Evolutionary conservation across 2,329 filamentous ascomycete genomes (phyloP).

Genomic region (Beauveria varroae): DNA sequence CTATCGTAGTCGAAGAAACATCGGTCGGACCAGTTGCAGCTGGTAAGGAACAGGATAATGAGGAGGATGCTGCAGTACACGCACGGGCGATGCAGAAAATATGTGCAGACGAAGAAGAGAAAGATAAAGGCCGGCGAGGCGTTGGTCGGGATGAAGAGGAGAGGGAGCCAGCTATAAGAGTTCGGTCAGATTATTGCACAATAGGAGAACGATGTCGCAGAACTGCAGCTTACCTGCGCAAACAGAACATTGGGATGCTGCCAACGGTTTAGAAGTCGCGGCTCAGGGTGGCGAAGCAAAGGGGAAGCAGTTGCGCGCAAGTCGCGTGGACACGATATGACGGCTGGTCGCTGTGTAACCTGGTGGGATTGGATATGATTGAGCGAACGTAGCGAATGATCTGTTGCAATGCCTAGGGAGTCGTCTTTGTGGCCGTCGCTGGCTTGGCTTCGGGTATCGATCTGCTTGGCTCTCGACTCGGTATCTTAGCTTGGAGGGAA

Average conservation of each 20-base stretch:
- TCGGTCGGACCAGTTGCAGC: constrained; percentile 80
- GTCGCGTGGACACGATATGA: too few relatives aligned
- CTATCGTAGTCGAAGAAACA: constrained; percentile 89
- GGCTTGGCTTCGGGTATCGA: background rate
- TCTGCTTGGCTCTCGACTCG: background rate
- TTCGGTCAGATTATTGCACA: background rate
- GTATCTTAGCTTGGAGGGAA: background rate
- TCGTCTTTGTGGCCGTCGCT: background rate
- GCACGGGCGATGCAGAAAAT: constrained; percentile 93
- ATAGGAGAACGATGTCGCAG: background rate
- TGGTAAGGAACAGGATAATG: constrained; percentile 86
- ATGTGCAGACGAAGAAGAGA: constrained; percentile 85
- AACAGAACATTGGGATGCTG: constrained; percentile 47
- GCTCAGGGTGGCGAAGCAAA: background rate
- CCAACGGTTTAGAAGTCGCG: background rate
- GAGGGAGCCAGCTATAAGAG: constrained; percentile 65
- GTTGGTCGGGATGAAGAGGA: constrained; percentile 83
- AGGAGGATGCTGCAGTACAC: constrained; percentile 97
- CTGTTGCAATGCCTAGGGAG: background rate
- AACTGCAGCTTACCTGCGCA: constrained; percentile 42
- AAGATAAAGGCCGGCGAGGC: constrained; percentile 80
- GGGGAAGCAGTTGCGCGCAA: background rate
- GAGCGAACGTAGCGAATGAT: background rate
- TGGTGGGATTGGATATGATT: background rate
- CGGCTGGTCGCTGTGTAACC: too few relatives aligned